Base-by-base conservation (phyloP, 352 stramenopile genomes). In the Pythium apleroticum region DNA sequence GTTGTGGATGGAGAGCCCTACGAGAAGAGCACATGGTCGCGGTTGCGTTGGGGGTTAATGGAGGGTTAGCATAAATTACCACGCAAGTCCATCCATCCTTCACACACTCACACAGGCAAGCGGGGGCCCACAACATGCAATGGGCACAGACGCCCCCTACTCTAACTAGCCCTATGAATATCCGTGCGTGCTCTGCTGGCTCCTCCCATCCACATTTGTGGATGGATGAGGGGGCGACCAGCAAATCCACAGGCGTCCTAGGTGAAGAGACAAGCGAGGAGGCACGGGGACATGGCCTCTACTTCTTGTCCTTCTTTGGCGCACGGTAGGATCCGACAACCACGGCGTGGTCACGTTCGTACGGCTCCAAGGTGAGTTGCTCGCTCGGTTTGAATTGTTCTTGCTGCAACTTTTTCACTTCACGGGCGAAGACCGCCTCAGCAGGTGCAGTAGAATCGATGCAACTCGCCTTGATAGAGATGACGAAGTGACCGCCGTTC, bases 401-500 rank as follows among this genome's bases (percentile, higher is more conserved):
- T 70, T 93, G 82, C 78, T 99, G 95, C 60, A 99, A 85, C 82
- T 99, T 99, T 80, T 97, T 97, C 52, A 99, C 96, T 83, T 98
- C 95, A 72, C 88, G 78, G 53, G 93, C 92, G 74, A 99, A 99
- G 0, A 99, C 97, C 19, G 97, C 97, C 83, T 99, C 98, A 64
- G 98, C 91, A 60, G 96, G 82, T 41, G 97, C 97, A 48, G 98
- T 99, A 28, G 95, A 99, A 87, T 99, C 97, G 76, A 99, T 99
- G 82, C 97, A 99, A 77, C 84, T 98, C 56, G 98, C 98, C 86
- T 99, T 99, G 86, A 99, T 98, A 35, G 96, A 98, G 76, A 99
- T 99, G 11, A 99, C 96, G 57, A 98, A 98, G 86, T 99, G 96
- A 69, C 98, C 98, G 67, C 97, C 97, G 80, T 98, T 99, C 80